Evolutionary conservation across 768 basidiomycete genomes (phyloP).

Genomic region (Leccinellum rugosiceps): DNA sequence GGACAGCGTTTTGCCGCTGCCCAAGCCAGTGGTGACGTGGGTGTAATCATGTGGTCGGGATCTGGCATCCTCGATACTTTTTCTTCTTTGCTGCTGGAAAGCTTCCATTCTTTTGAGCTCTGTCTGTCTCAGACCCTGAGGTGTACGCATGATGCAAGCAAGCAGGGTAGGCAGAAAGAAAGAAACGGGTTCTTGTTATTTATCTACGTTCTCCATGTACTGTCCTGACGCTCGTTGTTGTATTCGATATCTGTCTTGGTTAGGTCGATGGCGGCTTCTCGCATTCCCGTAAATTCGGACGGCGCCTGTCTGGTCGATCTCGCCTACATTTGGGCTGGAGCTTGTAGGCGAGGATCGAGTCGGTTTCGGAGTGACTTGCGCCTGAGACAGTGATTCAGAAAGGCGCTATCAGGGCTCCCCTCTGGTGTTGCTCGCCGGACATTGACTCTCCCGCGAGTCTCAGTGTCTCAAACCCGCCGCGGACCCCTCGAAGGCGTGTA

Average conservation of each 20-base stretch:
- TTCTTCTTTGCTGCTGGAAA: constrained; percentile 2
- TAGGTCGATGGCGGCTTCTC: not conserved
- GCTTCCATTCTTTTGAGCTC: not conserved
- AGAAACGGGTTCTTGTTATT: not conserved
- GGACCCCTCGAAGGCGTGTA: not conserved
- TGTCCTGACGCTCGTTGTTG: constrained; percentile 1
- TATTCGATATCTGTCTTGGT: not conserved
- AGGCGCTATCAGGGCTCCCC: not conserved
- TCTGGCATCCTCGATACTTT: not conserved
- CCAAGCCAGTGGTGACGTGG: constrained; percentile 41
- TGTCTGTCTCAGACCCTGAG: not conserved
- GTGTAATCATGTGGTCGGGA: constrained; percentile 5
- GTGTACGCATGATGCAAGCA: not conserved
- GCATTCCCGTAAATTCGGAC: not conserved
- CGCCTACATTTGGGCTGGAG: not conserved
- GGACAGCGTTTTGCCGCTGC: constrained; percentile 42
- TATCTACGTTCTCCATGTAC: not conserved
- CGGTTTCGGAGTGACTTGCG: no score
- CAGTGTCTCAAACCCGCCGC: not conserved
- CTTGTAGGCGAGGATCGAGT: not conserved
- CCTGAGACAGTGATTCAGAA: no score
- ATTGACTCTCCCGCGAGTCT: not conserved
- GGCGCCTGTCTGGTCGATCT: constrained; percentile 3
- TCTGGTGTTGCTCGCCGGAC: not conserved
- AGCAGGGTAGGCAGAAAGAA: not conserved